These are phyloP conservation scores for Bidens hawaiensis DNA, from an alignment of 140 eudicot species.

Conservation along the genomic window DNA sequence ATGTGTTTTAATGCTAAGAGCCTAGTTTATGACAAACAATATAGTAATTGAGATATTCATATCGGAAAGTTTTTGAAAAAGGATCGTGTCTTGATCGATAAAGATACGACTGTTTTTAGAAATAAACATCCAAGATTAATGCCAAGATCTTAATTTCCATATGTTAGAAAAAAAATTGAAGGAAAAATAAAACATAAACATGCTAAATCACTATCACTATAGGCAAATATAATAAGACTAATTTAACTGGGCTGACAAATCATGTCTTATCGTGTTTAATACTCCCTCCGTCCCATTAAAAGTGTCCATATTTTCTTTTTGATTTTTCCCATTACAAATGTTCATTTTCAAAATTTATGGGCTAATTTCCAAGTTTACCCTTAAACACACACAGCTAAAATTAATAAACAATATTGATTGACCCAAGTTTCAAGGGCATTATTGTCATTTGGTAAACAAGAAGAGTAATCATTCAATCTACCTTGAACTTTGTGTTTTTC, in stretches of 20 bases:
- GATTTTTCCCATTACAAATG: too few species aligned
- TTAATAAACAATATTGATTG: too few species aligned
- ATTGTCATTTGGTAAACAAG: too few species aligned
- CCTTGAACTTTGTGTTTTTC: too few species aligned
- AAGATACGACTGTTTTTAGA: neutral
- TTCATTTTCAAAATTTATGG: too few species aligned
- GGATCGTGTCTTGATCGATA: neutral
- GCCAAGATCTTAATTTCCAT: slow-evolving; percentile 10
- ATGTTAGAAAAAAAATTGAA: neutral
- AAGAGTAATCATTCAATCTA: too few species aligned
- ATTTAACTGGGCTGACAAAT: neutral
- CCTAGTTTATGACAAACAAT: slow-evolving; percentile 2
- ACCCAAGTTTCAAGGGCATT: too few species aligned
- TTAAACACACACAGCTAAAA: neutral
- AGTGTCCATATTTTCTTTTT: too few species aligned
- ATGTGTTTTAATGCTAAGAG: neutral
- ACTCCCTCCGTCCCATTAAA: too few species aligned
- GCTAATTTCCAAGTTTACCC: neutral
- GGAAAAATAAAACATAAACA: too few species aligned
- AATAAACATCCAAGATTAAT: slow-evolving; percentile 8
- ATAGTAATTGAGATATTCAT: neutral
- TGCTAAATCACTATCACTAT: too few species aligned
- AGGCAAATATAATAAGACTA: neutral
- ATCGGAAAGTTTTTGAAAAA: neutral
- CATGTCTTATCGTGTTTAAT: too few species aligned